Evolutionary conservation across 768 basidiomycete species (phyloP).

Genomic region (Termitomyces sp.): DNA sequence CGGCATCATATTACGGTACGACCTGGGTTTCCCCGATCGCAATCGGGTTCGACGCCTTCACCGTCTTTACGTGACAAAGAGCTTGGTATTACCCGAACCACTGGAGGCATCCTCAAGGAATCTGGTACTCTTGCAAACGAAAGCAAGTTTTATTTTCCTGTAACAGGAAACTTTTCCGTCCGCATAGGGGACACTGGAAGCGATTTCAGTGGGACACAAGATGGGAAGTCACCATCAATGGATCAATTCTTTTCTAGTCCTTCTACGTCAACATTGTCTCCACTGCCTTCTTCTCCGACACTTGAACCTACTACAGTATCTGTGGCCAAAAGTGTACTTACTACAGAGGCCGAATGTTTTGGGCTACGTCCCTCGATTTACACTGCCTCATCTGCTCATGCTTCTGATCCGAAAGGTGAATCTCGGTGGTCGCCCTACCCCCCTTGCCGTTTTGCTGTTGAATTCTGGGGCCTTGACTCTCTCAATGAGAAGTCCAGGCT

Average conservation of each 20-base stretch:
- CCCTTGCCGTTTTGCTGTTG: conserved; percentile 81
- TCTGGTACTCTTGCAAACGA: conserved; percentile 17
- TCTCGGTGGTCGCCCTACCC: conserved; percentile 62
- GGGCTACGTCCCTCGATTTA: conserved; percentile 47
- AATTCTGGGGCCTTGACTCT: conserved; percentile 82
- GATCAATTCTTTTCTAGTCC: conserved; percentile 56
- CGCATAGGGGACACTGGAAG: conserved; percentile 69
- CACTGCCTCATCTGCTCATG: conserved; percentile 33
- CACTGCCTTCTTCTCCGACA: conserved; percentile 21
- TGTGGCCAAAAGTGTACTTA: conserved; percentile 19
- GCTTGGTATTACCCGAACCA: conserved; percentile 54
- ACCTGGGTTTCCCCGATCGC: conserved; percentile 27
- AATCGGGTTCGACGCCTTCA: conserved; percentile 15
- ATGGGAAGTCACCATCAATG: conserved; percentile 42
- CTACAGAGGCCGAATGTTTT: conserved; percentile 54
- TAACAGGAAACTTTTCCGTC: conserved; percentile 62
- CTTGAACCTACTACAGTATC: conserved; percentile 18
- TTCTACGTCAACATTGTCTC: conserved; percentile 14
- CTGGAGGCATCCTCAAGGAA: conserved; percentile 41
- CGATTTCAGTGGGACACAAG: conserved; percentile 30
- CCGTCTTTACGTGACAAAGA: conserved; percentile 51
- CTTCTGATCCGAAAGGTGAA: conserved; percentile 39
- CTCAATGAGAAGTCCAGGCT: conserved; percentile 81
- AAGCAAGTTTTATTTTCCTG: conserved; percentile 49
- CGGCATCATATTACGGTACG: conserved; percentile 49